phyloP scores from a whole-genome alignment of 495 filamentous ascomycete species.

The Jackrogersella multiformis region DNA sequence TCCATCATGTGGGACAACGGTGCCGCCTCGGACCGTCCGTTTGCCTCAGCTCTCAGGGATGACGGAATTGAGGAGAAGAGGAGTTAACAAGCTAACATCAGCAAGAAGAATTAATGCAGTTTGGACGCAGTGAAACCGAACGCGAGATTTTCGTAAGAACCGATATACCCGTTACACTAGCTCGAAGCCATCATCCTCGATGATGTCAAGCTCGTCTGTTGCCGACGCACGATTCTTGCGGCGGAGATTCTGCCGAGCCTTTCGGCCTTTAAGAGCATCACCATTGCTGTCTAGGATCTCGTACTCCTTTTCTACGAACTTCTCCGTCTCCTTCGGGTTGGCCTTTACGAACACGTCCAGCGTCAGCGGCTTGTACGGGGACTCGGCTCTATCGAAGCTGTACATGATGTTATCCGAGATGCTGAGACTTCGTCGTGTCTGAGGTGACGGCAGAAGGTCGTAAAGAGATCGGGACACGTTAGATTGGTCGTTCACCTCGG shows the following conservation, averaged over 20 bases:
- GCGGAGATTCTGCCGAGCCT: slow-evolving; percentile 52
- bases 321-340: slow-evolving; percentile 53
- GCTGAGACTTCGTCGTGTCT: slow-evolving; percentile 35
- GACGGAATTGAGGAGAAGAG: slow-evolving; percentile 1
- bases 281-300: slow-evolving; percentile 58
- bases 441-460: slow-evolving; percentile 39
- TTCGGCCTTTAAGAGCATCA: slow-evolving; percentile 54
- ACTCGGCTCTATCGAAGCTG: slow-evolving; percentile 55
- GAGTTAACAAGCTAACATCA: background rate
- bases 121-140: background rate
- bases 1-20: background rate
- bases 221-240: slow-evolving; percentile 33
- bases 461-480: slow-evolving; percentile 44
- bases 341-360: slow-evolving; percentile 58
- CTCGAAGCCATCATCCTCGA: slow-evolving; percentile 60
- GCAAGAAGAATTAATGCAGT: slow-evolving; percentile 9
- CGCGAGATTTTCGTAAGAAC: background rate
- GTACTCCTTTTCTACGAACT: slow-evolving; percentile 59
- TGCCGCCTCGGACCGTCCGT: background rate
- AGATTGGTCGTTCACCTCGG: slow-evolving; percentile 48
- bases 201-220: slow-evolving; percentile 16
- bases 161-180: slow-evolving; percentile 45
- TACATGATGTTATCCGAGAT: slow-evolving; percentile 53
- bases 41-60: background rate
- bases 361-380: slow-evolving; percentile 49